Evolutionary conservation across 73 alveolate species (phyloP).

Genomic region (Urostyla sp.): DNA sequence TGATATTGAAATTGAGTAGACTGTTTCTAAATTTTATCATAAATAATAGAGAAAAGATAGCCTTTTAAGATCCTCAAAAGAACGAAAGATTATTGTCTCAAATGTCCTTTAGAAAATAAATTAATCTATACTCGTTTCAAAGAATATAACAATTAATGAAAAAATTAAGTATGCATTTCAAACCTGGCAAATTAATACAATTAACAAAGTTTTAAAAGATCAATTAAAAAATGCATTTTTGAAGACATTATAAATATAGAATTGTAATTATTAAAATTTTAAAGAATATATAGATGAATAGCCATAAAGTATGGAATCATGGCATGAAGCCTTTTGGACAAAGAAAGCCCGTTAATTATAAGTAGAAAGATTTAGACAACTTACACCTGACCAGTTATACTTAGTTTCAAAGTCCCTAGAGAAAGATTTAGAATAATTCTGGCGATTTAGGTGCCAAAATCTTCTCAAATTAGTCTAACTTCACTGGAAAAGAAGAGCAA

Average conservation of each 20-base stretch:
- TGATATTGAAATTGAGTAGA: slow-evolving; percentile 20
- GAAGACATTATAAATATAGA: slow-evolving; percentile 2
- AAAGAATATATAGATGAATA: background rate
- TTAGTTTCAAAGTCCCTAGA: background rate
- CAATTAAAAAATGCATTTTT: background rate
- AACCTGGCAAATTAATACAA: slow-evolving; percentile 20
- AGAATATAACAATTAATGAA: background rate
- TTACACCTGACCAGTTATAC: slow-evolving; percentile 16
- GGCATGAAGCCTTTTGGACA: slow-evolving; percentile 41
- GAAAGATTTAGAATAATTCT: slow-evolving; percentile 22
- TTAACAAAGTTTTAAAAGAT: background rate
- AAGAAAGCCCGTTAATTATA: slow-evolving; percentile 7
- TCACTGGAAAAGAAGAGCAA: slow-evolving; percentile 41
- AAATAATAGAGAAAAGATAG: background rate
- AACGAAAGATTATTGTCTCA: background rate
- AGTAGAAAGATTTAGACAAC: background rate
- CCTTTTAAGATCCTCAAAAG: background rate
- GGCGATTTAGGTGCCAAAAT: slow-evolving; percentile 38
- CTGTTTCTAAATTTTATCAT: background rate
- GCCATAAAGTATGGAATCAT: slow-evolving; percentile 25
- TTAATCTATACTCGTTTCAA: no score
- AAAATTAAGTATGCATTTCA: background rate
- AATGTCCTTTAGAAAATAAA: no score
- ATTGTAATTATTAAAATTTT: background rate
- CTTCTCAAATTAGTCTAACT: slow-evolving; percentile 4